These are phyloP conservation scores for Mangifera indica DNA, from an alignment of 345 rosid species.

Conservation along the genomic window DNA sequence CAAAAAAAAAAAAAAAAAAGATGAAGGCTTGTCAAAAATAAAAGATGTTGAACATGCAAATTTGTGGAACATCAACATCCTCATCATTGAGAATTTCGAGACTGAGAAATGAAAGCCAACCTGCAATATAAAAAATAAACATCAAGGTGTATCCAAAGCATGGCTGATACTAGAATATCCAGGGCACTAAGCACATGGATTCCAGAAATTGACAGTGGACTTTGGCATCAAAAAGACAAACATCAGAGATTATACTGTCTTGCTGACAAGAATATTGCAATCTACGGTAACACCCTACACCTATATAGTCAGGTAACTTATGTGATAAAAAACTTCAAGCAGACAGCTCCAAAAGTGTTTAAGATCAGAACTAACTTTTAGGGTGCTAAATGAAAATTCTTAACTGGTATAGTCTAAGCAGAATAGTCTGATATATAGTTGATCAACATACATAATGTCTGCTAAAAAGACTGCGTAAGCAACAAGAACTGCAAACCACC, in stretches of 20 bases:
- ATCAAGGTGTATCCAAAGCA: slow-evolving; percentile 8
- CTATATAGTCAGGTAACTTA: too few relatives aligned
- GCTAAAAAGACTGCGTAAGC: not conserved
- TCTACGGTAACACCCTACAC: too few relatives aligned
- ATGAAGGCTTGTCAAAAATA: not conserved
- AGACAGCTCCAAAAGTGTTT: not conserved
- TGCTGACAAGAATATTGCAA: too few relatives aligned
- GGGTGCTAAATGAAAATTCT: not conserved
- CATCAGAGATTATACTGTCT: not conserved
- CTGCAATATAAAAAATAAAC: slow-evolving; percentile 17
- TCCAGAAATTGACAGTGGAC: not conserved
- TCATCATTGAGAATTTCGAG: slow-evolving; percentile 13
- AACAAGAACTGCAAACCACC: not conserved
- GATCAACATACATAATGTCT: not conserved
- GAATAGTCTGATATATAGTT: not conserved
- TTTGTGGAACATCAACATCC: not conserved
- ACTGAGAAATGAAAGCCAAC: slow-evolving; percentile 2
- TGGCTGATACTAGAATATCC: not conserved
- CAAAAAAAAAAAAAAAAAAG: slow-evolving; percentile 20
- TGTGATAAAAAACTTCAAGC: too few relatives aligned
- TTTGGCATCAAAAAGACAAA: not conserved
- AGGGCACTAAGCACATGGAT: not conserved
- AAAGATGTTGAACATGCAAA: not conserved
- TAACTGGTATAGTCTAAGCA: not conserved
- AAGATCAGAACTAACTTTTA: not conserved